Evolutionary conservation across 2,329 filamentous ascomycete genomes (phyloP).

Genomic region (Alternaria ventricosa): DNA sequence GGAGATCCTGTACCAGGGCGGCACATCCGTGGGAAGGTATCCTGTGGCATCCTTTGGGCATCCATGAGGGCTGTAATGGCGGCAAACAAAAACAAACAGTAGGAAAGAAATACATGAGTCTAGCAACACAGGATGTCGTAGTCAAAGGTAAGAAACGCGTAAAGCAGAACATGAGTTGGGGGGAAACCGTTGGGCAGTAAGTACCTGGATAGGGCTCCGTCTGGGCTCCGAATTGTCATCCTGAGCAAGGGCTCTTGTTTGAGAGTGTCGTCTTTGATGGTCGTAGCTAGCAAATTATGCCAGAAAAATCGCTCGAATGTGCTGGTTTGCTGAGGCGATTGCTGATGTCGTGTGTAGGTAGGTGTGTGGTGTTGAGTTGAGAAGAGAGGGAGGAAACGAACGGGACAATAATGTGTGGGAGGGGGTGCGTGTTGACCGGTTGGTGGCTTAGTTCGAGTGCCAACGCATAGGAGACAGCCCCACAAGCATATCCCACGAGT

Average conservation of each 20-base stretch:
- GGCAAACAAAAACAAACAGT: constrained; percentile 28
- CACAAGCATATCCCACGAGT: constrained; percentile 36
- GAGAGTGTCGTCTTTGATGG: constrained; percentile 23
- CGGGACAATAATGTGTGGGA: constrained; percentile 33
- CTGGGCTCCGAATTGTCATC: constrained; percentile 53
- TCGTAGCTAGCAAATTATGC: constrained; percentile 24
- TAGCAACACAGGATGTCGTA: constrained; percentile 30
- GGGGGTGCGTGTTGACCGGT: constrained; percentile 40
- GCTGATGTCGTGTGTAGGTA: constrained; percentile 19
- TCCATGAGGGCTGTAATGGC: constrained; percentile 42
- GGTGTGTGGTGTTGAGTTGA: constrained; percentile 25
- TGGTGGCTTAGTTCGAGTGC: constrained; percentile 42
- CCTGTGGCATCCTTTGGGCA: constrained; percentile 31
- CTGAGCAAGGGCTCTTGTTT: constrained; percentile 50
- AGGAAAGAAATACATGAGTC: constrained; percentile 37
- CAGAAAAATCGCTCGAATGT: constrained; percentile 12
- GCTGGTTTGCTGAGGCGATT: constrained; percentile 23
- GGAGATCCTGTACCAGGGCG: constrained; percentile 22
- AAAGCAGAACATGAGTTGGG: constrained; percentile 33
- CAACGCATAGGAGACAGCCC: constrained; percentile 48
- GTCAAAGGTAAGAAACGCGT: constrained; percentile 19
- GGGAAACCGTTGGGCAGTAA: constrained; percentile 51
- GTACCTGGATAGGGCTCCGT: constrained; percentile 51
- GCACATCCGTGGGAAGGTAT: constrained; percentile 21
- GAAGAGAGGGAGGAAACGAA: constrained; percentile 37